Base-by-base conservation (phyloP, 2,329 filamentous ascomycete genomes). In the Leptographium wingfieldii region DNA sequence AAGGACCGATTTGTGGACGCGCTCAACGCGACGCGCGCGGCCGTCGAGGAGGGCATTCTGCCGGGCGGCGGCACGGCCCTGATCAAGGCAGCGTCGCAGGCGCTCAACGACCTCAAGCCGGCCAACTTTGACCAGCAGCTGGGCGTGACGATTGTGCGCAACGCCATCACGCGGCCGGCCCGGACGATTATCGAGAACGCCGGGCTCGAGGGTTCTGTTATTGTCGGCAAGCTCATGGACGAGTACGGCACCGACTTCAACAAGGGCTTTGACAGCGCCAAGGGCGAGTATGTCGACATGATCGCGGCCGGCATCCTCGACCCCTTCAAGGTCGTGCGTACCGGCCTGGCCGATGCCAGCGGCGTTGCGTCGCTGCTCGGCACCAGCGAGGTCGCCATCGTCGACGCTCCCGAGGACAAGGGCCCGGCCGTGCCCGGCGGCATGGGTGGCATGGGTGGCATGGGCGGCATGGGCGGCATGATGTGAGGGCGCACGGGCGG, bases 1-100 rank as follows among this genome's bases (percentile, higher is more conserved):
- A 99, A 99, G 86, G 94, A 99, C 76, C 90, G 94, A 73, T 96
- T 97, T 69, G 94, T 99, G 64, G 94, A 99, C 77, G 94, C 94
- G 62, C 81, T 99, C 64, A 99, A 99, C 77, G 94, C 94, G 67
- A 99, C 94, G 66, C 92, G 94, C 69, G 94, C 94, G 68, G 94
- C 94, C 70, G 94, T 99, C 66, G 94, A 99, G 84, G 92, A 97
- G 79, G 94, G 94, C 77, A 99, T 99, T 75, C 87, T 99, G 66
- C 94, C 94, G 67, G 94, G 94, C 80, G 94, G 94, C 84, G 94
- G 94, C 74, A 99, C 94, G 71, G 94, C 92, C 70, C 86, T 99
- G 58, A 87, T 99, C 77, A 99, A 99, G 86, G 94, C 94, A 69
- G 87, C 94, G 63, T 86, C 85, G 76, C 92, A 96, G 74, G 90